Evolutionary conservation across 2,329 filamentous ascomycete genomes (phyloP), one percentile per base, ranked within the genome.

Genomic region (Parastagonospora avenae): DNA sequence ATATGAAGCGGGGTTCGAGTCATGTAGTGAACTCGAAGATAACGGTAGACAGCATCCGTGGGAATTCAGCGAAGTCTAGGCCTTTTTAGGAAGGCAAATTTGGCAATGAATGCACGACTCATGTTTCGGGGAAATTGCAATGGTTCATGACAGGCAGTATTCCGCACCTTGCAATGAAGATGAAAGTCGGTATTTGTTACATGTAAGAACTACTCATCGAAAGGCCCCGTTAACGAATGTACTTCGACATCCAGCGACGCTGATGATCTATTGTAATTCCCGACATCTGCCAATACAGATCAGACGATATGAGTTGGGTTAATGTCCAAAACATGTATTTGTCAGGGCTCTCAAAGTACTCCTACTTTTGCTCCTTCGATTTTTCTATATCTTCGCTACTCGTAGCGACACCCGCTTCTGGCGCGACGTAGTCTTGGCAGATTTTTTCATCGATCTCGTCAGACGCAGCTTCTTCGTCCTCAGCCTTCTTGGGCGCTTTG

Each of bases 401-500:
- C 7, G 30, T 32, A n/a, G 10, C 30, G 30, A 32, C n/a, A 32
- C 4, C 8, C 30, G n/a, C 2, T 2, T n/a, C 19, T 24, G 19
- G 19, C 5, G 19, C 19, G 19, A 24, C 30, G 30, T 32, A 4
- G n/a, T 32, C 30, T 32, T 32, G 30, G n/a, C 30, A 39, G 9
- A 8, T 27, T 4, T 11, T 39, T 29, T 33, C 50, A 3, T 39
- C 19, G 10, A 12, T 11, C 9, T n/a, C 32, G 12, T 14, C 9
- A 8, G 37, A 29, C 15, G 30, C 27, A 11, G 29, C 47, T 24
- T 49, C 50, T 38, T 60, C 50, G 15, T 57, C 51, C 1, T 50
- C 42, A 8, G 38, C 27, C 28, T 61, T 68, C 35, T 72, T 63
- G 5, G 48, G 47, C 14, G 52, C 52, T 43, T 63, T 65, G 7